Conservation (phyloP, 495 filamentous ascomycete genomes). For the Hypomontagnella submonticulosa region DNA sequence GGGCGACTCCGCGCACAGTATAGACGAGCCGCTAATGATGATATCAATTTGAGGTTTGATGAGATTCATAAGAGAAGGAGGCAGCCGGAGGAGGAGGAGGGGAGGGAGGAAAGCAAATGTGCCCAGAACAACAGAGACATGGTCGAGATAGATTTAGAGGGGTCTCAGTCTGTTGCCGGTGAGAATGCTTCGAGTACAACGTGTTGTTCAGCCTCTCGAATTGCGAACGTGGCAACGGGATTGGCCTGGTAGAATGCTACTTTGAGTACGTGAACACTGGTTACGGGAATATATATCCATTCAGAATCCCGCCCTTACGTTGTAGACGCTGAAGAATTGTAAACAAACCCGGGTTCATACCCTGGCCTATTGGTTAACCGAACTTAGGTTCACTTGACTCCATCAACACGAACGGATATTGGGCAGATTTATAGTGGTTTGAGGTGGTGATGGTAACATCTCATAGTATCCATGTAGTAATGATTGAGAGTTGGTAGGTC, state of each 20-base stretch:
- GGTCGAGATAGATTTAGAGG: slow-evolving; percentile 6
- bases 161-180: slow-evolving; percentile 34
- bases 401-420: slow-evolving; percentile 45
- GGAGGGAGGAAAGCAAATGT: slow-evolving; percentile 6
- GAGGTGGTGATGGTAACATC: background rate
- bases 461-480: background rate
- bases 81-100: background rate
- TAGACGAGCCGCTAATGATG: slow-evolving; percentile 24
- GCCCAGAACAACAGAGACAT: slow-evolving; percentile 8
- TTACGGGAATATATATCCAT: slow-evolving; percentile 39
- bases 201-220: slow-evolving; percentile 38
- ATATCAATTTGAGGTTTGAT: slow-evolving; percentile 41
- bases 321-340: slow-evolving; percentile 43
- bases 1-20: slow-evolving; percentile 33
- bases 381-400: slow-evolving; percentile 16
- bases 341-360: slow-evolving; percentile 38
- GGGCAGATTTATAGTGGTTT: slow-evolving; percentile 30
- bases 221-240: slow-evolving; percentile 21
- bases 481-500: slow-evolving; percentile 3
- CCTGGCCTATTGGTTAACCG: slow-evolving; percentile 39
- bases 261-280: slow-evolving; percentile 32
- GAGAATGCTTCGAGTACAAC: slow-evolving; percentile 27
- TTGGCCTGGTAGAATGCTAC: slow-evolving; percentile 37
- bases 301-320: slow-evolving; percentile 27
- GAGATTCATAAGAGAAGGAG: slow-evolving; percentile 31